phyloP scores from a whole-genome alignment of 257 asterid species.

The Solanum verrucosum region DNA sequence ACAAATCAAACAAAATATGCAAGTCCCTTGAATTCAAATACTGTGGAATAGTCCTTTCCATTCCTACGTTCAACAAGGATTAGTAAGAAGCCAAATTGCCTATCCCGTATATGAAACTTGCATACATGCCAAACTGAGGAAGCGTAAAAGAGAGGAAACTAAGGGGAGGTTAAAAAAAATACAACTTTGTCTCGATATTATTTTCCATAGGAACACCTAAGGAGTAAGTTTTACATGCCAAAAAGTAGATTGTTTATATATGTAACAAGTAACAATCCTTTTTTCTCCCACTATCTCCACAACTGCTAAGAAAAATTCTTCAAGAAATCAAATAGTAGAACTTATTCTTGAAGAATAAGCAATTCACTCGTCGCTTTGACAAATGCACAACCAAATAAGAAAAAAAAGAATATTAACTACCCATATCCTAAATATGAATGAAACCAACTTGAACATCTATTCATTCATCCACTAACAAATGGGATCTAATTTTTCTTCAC shows the following conservation, averaged over 20 bases:
- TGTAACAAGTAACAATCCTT: not conserved
- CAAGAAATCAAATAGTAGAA: constrained; percentile 3
- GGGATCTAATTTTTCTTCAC: not conserved
- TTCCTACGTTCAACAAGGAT: not conserved
- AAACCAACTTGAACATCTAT: not conserved
- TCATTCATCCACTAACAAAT: not conserved
- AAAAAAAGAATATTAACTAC: not conserved
- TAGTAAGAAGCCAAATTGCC: not conserved
- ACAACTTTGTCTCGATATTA: not conserved
- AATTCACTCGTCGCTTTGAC: not conserved
- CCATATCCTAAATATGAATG: not conserved
- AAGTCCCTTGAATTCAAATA: not conserved
- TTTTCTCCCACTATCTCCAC: not conserved
- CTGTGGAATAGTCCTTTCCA: not conserved
- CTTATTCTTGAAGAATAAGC: constrained; percentile 8
- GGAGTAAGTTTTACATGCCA: not conserved
- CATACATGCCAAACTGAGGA: not conserved
- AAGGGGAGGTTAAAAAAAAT: not conserved
- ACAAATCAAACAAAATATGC: not conserved
- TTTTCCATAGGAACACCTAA: not conserved
- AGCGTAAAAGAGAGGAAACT: not conserved
- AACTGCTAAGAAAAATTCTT: not conserved
- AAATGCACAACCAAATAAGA: not conserved
- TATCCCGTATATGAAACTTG: not conserved
- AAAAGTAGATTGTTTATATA: not conserved